Conservation (phyloP, 1,139 yeast species). For the Torulaspora pretoriensis region DNA sequence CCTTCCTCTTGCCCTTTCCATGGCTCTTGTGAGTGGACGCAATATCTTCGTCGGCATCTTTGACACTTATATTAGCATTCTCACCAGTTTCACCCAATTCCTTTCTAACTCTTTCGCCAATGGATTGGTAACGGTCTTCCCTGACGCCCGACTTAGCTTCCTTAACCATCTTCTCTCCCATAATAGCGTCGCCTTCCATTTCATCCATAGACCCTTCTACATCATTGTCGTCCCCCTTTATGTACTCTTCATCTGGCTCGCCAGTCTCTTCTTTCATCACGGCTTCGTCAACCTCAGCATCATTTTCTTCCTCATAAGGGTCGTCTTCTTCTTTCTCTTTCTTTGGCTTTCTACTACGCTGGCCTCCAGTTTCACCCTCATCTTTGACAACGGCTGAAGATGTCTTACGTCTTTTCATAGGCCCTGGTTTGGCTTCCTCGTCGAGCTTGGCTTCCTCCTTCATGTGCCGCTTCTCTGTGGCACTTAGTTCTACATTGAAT, state of each 20-base stretch:
- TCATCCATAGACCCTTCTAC: slow-evolving; percentile 37
- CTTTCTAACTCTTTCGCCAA: slow-evolving; percentile 4
- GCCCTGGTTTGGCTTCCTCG: not conserved
- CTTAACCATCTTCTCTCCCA: not conserved
- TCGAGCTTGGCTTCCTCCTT: slow-evolving; percentile 6
- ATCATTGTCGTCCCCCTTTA: slow-evolving; percentile 29
- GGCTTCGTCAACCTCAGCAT: slow-evolving; percentile 52
- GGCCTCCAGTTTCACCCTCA: not conserved
- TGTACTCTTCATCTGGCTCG: slow-evolving; percentile 18
- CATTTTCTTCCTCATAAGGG: slow-evolving; percentile 74
- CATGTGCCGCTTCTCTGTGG: slow-evolving; percentile 4
- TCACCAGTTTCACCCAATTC: not conserved
- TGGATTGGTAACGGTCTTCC: not conserved
- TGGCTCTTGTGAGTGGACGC: not conserved
- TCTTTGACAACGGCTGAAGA: not conserved
- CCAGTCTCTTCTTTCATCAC: slow-evolving; percentile 32
- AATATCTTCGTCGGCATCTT: not conserved
- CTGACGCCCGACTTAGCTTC: not conserved
- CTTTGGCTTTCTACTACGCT: not conserved
- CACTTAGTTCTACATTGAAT: slow-evolving; percentile 2
- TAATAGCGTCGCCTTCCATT: slow-evolving; percentile 15
- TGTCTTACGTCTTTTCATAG: not conserved
- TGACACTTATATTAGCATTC: not conserved
- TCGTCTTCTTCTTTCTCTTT: slow-evolving; percentile 35
- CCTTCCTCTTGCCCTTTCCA: not conserved